phyloP scores from a whole-genome alignment of 441 rosid genomes.

The Isatis lusitanica region DNA sequence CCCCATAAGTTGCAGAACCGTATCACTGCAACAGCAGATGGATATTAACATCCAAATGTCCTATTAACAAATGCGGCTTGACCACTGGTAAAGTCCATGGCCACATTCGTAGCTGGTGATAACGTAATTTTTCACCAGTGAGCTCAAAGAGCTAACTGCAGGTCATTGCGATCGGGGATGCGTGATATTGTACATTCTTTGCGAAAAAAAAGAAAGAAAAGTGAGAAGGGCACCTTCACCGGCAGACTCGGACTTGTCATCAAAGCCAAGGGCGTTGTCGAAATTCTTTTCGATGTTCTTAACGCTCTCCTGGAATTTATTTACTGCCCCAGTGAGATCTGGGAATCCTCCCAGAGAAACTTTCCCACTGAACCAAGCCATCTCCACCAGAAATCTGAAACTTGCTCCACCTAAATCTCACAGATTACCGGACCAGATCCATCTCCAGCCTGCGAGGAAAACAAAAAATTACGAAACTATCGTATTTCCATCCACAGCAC shows the following conservation, averaged over 20 bases:
- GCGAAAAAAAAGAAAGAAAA: neutral
- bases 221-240: slow-evolving; percentile 48
- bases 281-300: slow-evolving; percentile 98
- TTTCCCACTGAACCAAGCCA: slow-evolving; percentile 99
- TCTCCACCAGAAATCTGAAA: slow-evolving; percentile 33
- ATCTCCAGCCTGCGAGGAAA: slow-evolving; percentile 31
- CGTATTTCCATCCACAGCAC: neutral
- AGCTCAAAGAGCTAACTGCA: neutral
- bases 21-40: slow-evolving; percentile 10
- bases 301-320: slow-evolving; percentile 96
- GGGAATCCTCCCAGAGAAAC: slow-evolving; percentile 84
- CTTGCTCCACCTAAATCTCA: slow-evolving; percentile 26
- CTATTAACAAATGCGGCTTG: neutral
- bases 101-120: neutral
- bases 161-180: neutral
- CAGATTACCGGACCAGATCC: slow-evolving; percentile 39
- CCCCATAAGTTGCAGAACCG: neutral
- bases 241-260: slow-evolving; percentile 66
- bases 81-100: neutral
- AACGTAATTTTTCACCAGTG: neutral
- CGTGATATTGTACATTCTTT: neutral
- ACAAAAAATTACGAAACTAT: neutral
- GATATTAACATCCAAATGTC: neutral
- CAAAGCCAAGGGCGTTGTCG: slow-evolving; percentile 89
- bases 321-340: slow-evolving; percentile 97